Evolutionary conservation across 306 rosid genomes (phyloP).

Genomic region (Biancaea sappan): DNA sequence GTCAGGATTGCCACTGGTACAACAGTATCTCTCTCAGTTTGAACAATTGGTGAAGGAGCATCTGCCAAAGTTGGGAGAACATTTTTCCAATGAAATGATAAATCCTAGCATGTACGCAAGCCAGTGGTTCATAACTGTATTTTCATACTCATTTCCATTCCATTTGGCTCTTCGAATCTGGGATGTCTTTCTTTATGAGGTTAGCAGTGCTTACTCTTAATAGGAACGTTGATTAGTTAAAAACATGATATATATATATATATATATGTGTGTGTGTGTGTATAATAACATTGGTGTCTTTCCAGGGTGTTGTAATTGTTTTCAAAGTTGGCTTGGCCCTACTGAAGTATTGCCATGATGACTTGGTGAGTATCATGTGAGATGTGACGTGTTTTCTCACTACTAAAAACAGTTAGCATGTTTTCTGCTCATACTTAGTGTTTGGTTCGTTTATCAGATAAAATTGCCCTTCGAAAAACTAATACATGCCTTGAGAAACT

Average conservation of each 20-base stretch:
- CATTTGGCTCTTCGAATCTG: conserved; percentile 97
- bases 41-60: conserved; percentile 75
- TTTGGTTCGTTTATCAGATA: conserved; percentile 48
- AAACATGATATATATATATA: conserved; percentile 6
- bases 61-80: conserved; percentile 90
- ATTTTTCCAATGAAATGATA: conserved; percentile 83
- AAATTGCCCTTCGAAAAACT: conserved; percentile 97
- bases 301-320: conserved; percentile 91
- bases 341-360: conserved; percentile 91
- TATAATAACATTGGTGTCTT: conserved; percentile 26
- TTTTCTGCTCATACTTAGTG: conserved; percentile 31
- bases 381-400: conserved; percentile 26
- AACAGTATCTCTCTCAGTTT: conserved; percentile 87
- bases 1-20: conserved; percentile 97
- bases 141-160: conserved; percentile 97
- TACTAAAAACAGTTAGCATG: not conserved
- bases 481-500: conserved; percentile 90
- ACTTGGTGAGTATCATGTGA: conserved; percentile 71
- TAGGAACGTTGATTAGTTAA: conserved; percentile 25
- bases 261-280: not conserved
- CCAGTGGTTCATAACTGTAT: conserved; percentile 98
- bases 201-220: conserved; percentile 43
- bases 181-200: conserved; percentile 97
- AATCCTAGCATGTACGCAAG: conserved; percentile 99
- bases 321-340: conserved; percentile 95